Percentiles rank a stretch among this genome's conserved stretches.
phyloP scores from a whole-genome alignment of 805 yeast genomes.

The Nakazawaea anatomiae region DNA sequence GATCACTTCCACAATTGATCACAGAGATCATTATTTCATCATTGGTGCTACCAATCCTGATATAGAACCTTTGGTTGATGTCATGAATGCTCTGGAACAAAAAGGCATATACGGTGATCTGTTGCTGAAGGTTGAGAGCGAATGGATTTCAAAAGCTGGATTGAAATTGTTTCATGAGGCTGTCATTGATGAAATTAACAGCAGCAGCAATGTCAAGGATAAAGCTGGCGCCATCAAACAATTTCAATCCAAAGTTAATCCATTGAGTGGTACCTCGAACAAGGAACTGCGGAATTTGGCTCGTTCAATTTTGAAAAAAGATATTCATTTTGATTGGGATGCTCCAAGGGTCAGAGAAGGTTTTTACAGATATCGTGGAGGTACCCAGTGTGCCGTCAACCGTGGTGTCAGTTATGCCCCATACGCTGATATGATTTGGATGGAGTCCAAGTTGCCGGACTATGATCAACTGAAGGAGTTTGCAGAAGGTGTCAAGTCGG shows the following conservation, averaged over 20 bases:
- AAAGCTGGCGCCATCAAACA: slow-evolving; percentile 56
- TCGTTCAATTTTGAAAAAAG: slow-evolving; percentile 66
- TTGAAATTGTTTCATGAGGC: slow-evolving; percentile 89
- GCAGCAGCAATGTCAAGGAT: slow-evolving; percentile 41
- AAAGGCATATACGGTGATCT: slow-evolving; percentile 67
- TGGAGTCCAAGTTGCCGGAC: slow-evolving; percentile 96
- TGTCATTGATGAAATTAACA: slow-evolving; percentile 73
- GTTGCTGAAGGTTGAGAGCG: slow-evolving; percentile 67
- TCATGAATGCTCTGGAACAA: slow-evolving; percentile 76
- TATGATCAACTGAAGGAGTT: slow-evolving; percentile 90
- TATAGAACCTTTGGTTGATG: slow-evolving; percentile 64
- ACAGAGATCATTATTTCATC: slow-evolving; percentile 89
- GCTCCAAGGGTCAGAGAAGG: slow-evolving; percentile 94
- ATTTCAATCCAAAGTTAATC: slow-evolving; percentile 66
- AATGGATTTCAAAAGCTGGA: slow-evolving; percentile 80
- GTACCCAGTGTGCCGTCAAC: slow-evolving; percentile 95
- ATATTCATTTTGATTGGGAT: slow-evolving; percentile 91
- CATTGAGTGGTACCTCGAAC: slow-evolving; percentile 70
- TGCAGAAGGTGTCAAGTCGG: slow-evolving; percentile 81
- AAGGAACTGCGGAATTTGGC: slow-evolving; percentile 47
- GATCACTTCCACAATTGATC: slow-evolving; percentile 88
- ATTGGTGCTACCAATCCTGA: slow-evolving; percentile 88
- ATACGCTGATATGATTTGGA: slow-evolving; percentile 93
- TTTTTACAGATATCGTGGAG: slow-evolving; percentile 92
- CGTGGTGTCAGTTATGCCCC: slow-evolving; percentile 95